phyloP scores from a whole-genome alignment of 176 grass and related monocot species.

The Oryza glumipatula region DNA sequence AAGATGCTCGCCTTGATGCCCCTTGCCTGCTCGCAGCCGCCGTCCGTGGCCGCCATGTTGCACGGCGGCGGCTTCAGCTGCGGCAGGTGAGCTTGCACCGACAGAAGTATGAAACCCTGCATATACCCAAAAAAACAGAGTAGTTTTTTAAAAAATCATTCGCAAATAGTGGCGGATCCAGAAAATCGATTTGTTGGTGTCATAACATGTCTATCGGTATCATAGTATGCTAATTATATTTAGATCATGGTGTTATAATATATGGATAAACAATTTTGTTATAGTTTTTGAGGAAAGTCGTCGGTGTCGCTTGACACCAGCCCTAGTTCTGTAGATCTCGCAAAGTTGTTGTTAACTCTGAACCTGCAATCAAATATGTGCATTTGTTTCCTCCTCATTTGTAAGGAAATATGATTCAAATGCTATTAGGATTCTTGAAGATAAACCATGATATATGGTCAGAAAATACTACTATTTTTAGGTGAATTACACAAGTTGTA shows the following conservation, averaged over 20 bases:
- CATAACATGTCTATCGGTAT: too few relatives aligned
- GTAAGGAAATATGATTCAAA: not conserved
- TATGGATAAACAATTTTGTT: too few relatives aligned
- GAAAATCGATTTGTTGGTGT: too few relatives aligned
- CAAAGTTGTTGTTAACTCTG: not conserved
- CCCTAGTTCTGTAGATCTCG: too few relatives aligned
- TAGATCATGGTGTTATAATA: too few relatives aligned
- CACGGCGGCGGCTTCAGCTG: conserved; percentile 92
- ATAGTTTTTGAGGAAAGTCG: too few relatives aligned
- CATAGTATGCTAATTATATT: too few relatives aligned
- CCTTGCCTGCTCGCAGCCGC: conserved; percentile 61
- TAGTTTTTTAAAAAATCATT: not conserved
- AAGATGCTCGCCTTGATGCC: conserved; percentile 76
- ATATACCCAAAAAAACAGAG: not conserved
- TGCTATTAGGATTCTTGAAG: not conserved
- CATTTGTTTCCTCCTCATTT: not conserved
- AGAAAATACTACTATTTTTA: not conserved
- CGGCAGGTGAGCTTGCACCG: conserved; percentile 90
- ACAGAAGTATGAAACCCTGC: conserved; percentile 90
- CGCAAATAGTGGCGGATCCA: not conserved
- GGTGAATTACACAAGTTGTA: not conserved
- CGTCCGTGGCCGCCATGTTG: conserved; percentile 63
- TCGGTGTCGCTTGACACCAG: too few relatives aligned
- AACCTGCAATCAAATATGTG: not conserved
- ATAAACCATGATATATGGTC: not conserved